Evolutionary conservation across 495 filamentous ascomycete genomes (phyloP).

Genomic region (Penicillium verhagenii): DNA sequence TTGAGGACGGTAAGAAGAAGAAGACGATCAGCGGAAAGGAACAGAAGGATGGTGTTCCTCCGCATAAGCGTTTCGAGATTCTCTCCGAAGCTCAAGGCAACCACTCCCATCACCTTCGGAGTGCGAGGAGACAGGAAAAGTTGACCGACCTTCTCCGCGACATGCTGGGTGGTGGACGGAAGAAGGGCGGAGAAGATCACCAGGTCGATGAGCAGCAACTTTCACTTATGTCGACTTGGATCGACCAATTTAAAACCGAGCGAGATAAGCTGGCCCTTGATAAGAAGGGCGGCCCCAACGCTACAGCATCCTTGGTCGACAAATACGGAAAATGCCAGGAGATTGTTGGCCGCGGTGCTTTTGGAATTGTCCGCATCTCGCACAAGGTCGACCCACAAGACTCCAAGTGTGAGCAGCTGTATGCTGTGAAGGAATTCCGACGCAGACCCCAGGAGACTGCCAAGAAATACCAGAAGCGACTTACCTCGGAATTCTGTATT

Average conservation of each 20-base stretch:
- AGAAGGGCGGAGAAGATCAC: conserved; percentile 49
- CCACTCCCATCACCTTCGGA: conserved; percentile 85
- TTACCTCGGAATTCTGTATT: conserved; percentile 99
- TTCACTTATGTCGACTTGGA: conserved; percentile 92
- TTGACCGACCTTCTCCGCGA: conserved; percentile 86
- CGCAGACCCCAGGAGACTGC: conserved; percentile 88
- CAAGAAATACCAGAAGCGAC: conserved; percentile 95
- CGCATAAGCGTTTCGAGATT: conserved; percentile 59
- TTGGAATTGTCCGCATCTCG: conserved; percentile 97
- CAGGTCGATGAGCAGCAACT: conserved; percentile 75
- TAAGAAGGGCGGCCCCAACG: conserved; percentile 72
- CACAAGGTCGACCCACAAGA: conserved; percentile 88
- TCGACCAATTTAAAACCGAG: conserved; percentile 88
- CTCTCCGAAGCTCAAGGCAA: conserved; percentile 55
- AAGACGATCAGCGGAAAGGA: conserved; percentile 38
- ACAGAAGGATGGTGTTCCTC: conserved; percentile 38
- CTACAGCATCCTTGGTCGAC: conserved; percentile 81
- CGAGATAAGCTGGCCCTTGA: conserved; percentile 73
- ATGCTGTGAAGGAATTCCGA: conserved; percentile 97
- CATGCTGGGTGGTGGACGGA: conserved; percentile 72
- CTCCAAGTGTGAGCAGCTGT: conserved; percentile 81
- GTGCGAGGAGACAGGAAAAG: conserved; percentile 89
- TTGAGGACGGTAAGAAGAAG: conserved; percentile 34
- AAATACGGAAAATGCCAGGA: conserved; percentile 99
- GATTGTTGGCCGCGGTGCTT: conserved; percentile 94